A percentile compares a stretch with the other conserved stretches of the same genome.
These are phyloP conservation scores for Coemansia sp. DNA, from an alignment of 192 early-diverging fungal genomes.

Conservation along the genomic window DNA sequence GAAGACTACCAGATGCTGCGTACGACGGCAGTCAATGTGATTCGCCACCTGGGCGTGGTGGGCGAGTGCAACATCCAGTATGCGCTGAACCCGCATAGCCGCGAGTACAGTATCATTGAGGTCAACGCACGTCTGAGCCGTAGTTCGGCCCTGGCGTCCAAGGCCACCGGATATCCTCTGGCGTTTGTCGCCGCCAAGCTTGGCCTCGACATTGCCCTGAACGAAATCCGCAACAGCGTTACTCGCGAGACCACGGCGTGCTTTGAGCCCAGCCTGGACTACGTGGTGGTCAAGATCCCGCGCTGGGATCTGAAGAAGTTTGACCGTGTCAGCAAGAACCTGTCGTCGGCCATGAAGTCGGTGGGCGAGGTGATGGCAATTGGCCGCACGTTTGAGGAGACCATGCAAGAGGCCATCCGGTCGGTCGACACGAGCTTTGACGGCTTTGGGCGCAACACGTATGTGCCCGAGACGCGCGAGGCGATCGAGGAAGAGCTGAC, in stretches of 20 bases:
- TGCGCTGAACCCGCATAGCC: conserved; percentile 88
- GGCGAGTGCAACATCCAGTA: conserved; percentile 99
- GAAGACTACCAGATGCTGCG: conserved; percentile 99
- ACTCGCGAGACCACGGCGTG: conserved; percentile 95
- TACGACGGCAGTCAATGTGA: conserved; percentile 92
- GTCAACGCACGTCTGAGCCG: conserved; percentile 96
- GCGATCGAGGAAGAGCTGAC: conserved; percentile 85
- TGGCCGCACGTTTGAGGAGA: conserved; percentile 96
- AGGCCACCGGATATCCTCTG: conserved; percentile 97
- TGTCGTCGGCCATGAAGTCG: conserved; percentile 93
- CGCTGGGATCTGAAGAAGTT: conserved; percentile 97
- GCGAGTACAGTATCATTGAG: conserved; percentile 98
- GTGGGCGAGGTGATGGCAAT: conserved; percentile 99
- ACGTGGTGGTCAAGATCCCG: conserved; percentile 81
- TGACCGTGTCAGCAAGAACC: conserved; percentile 82
- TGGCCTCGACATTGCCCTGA: conserved; percentile 87
- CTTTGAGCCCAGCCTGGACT: conserved; percentile 97
- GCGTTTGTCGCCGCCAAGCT: conserved; percentile 98
- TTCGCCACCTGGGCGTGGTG: conserved; percentile 96
- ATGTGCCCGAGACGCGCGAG: conserved; percentile 55
- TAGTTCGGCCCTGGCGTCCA: conserved; percentile 90
- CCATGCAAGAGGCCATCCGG: conserved; percentile 93
- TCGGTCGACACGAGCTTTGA: conserved; percentile 83
- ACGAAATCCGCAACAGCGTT: conserved; percentile 91
- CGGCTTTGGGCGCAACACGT: conserved; percentile 76